Base-by-base conservation (phyloP, 139 green algal species). In the Chlamydomonas schloesseri region DNA sequence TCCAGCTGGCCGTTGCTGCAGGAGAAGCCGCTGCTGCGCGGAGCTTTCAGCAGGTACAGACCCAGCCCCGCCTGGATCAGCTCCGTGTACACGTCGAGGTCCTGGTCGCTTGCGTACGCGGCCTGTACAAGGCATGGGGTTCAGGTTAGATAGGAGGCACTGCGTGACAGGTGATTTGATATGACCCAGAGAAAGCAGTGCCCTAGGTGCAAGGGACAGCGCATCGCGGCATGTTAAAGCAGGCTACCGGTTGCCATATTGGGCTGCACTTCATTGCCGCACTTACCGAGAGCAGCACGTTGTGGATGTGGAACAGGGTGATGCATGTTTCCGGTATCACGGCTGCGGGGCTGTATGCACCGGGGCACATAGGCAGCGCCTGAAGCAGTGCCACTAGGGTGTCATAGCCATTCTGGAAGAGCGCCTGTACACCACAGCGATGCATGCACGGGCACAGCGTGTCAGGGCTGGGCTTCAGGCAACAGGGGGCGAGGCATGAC, bases 381-480 rank as follows among this genome's bases (percentile, higher is more conserved):
- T 85, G 79, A 3, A 85, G 47, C 37, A 87, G 67, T 3, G 81
- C 28, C 42, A 71, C 53, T 6, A 79, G 20, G 28, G 31, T 79
- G 50, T 87, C 81, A 26, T 87, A 87, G 17, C 81, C 81, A 28
- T 67, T 79, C 29, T 87, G 81, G 28, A 87, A 87, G 17, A 87
- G 26, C 5, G 14, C 34, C 68, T 78, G 47, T 9, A 36, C 8
- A 23, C 2, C 37, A 13, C 58, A 58, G 37, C n/a, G n/a, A n/a
- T n/a, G n/a, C n/a, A n/a, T n/a, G n/a, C n/a, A n/a, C n/a, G n/a
- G n/a, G n/a, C n/a, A n/a, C n/a, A n/a, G n/a, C n/a, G n/a, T n/a
- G n/a, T n/a, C n/a, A n/a, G n/a, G n/a, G n/a, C n/a, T n/a, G n/a
- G n/a, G n/a, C n/a, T n/a, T n/a, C n/a, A n/a, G n/a, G n/a, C n/a